A percentile compares a stretch with the other conserved stretches of the same genome.
phyloP scores from a whole-genome alignment of 179 eudicot genomes.

The Silene noctiflora region DNA sequence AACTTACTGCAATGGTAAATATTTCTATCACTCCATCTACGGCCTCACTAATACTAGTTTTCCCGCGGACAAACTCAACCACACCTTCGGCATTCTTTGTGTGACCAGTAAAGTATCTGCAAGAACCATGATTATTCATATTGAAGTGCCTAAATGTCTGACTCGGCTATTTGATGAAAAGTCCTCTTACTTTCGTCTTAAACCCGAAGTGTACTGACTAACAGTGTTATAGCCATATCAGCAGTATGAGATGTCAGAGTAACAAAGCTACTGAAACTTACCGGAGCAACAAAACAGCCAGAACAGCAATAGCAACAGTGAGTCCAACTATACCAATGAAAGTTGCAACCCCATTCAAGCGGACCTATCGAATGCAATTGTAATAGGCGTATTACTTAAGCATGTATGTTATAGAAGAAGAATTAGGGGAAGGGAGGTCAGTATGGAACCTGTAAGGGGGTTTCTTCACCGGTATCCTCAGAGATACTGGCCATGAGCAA shows the following conservation, averaged over 20 bases:
- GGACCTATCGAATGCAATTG: slow-evolving; percentile 47
- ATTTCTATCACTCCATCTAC: slow-evolving; percentile 60
- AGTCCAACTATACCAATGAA: slow-evolving; percentile 90
- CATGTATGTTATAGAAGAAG: background rate
- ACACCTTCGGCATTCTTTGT: slow-evolving; percentile 61
- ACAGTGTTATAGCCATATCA: no score
- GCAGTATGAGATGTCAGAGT: no score
- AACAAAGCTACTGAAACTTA: slow-evolving; percentile 22
- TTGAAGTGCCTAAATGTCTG: background rate
- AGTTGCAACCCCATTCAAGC: slow-evolving; percentile 87
- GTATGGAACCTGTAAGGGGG: slow-evolving; percentile 73
- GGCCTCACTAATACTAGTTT: slow-evolving; percentile 51
- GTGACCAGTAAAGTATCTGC: slow-evolving; percentile 71
- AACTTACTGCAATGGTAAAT: slow-evolving; percentile 70
- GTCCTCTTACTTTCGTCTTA: no score
- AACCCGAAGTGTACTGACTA: no score
- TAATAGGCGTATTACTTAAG: slow-evolving; percentile 4
- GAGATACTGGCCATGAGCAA: slow-evolving; percentile 87
- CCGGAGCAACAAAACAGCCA: slow-evolving; percentile 61
- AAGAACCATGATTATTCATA: background rate
- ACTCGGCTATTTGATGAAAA: no score
- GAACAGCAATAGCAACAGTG: slow-evolving; percentile 70
- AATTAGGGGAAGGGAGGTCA: background rate
- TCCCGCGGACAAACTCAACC: slow-evolving; percentile 56
- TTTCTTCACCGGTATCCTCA: slow-evolving; percentile 90